phyloP scores from a whole-genome alignment of 805 yeast species.

The Candida railenensis region DNA sequence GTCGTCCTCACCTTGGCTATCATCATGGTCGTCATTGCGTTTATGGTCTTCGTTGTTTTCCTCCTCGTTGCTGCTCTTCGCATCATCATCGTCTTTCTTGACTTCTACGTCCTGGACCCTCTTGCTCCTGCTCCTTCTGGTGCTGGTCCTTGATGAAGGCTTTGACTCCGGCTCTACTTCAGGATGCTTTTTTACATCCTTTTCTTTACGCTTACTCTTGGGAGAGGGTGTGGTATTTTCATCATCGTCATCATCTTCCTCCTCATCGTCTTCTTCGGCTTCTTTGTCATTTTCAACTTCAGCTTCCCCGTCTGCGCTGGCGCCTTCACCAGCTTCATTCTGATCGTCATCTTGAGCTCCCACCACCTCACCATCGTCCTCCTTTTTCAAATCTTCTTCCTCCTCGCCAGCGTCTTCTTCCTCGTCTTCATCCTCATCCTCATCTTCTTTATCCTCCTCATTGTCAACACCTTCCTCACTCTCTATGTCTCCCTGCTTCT shows the following conservation, averaged over 20 bases:
- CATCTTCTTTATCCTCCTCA: slow-evolving; percentile 6
- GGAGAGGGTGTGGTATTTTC: slow-evolving; percentile 7
- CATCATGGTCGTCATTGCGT: slow-evolving; percentile 7
- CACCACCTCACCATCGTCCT: slow-evolving; percentile 6
- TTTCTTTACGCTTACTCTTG: neutral
- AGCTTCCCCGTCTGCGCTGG: neutral
- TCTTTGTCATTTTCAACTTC: slow-evolving; percentile 12
- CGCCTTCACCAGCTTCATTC: slow-evolving; percentile 1
- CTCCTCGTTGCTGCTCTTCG: slow-evolving; percentile 7
- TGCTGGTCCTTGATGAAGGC: neutral
- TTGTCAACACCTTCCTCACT: neutral
- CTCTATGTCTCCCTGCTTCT: slow-evolving; percentile 6
- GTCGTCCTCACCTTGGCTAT: slow-evolving; percentile 8
- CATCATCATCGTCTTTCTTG: slow-evolving; percentile 7
- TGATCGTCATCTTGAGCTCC: slow-evolving; percentile 9
- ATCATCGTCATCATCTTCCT: slow-evolving; percentile 9
- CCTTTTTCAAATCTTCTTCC: slow-evolving; percentile 9
- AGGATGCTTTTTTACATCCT: neutral
- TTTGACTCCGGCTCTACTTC: slow-evolving; percentile 3
- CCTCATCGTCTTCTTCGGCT: slow-evolving; percentile 8
- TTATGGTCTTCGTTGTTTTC: slow-evolving; percentile 6
- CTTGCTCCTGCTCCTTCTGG: slow-evolving; percentile 1
- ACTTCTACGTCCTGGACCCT: slow-evolving; percentile 4
- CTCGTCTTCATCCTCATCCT: slow-evolving; percentile 8
- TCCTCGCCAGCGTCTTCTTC: slow-evolving; percentile 7